Evolutionary conservation across 768 basidiomycete genomes (phyloP).

Genomic region (Hebeloma cylindrosporum): DNA sequence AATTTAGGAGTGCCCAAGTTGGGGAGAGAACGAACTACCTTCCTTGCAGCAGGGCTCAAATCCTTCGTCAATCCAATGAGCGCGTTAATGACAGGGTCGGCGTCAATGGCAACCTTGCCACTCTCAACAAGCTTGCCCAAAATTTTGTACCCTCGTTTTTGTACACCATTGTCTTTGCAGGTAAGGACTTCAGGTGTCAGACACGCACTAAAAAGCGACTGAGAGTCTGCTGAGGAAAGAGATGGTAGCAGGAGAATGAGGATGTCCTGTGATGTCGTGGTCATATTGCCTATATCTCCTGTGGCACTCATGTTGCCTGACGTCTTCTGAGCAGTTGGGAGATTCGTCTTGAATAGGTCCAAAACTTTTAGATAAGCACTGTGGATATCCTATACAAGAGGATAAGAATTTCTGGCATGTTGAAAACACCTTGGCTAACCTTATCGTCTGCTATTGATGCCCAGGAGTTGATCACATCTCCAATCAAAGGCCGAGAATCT

Average conservation of each 20-base stretch:
- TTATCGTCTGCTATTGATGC: slow-evolving; percentile 71
- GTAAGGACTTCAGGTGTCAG: slow-evolving; percentile 68
- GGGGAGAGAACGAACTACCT: slow-evolving; percentile 42
- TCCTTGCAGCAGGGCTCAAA: slow-evolving; percentile 83
- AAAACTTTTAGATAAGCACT: slow-evolving; percentile 81
- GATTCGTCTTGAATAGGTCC: slow-evolving; percentile 64
- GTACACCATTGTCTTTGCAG: slow-evolving; percentile 81
- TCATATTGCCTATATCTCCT: slow-evolving; percentile 44
- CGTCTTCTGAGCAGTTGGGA: slow-evolving; percentile 40
- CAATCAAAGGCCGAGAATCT: slow-evolving; percentile 74
- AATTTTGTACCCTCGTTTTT: slow-evolving; percentile 94
- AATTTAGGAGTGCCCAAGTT: background rate
- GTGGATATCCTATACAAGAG: slow-evolving; percentile 57
- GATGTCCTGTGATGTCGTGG: slow-evolving; percentile 78
- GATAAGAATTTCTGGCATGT: background rate
- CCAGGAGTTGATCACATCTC: slow-evolving; percentile 90
- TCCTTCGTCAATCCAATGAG: slow-evolving; percentile 66
- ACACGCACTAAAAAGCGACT: slow-evolving; percentile 66
- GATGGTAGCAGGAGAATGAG: slow-evolving; percentile 80
- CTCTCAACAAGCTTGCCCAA: slow-evolving; percentile 72
- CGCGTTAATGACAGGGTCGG: slow-evolving; percentile 58
- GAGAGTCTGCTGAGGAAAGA: slow-evolving; percentile 60
- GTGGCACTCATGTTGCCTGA: slow-evolving; percentile 31
- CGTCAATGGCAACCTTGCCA: slow-evolving; percentile 53
- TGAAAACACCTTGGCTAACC: slow-evolving; percentile 38